A percentile compares a stretch with the other conserved stretches of the same genome.
phyloP scores from a whole-genome alignment of 768 basidiomycete species.

The Megacollybia marginata region DNA sequence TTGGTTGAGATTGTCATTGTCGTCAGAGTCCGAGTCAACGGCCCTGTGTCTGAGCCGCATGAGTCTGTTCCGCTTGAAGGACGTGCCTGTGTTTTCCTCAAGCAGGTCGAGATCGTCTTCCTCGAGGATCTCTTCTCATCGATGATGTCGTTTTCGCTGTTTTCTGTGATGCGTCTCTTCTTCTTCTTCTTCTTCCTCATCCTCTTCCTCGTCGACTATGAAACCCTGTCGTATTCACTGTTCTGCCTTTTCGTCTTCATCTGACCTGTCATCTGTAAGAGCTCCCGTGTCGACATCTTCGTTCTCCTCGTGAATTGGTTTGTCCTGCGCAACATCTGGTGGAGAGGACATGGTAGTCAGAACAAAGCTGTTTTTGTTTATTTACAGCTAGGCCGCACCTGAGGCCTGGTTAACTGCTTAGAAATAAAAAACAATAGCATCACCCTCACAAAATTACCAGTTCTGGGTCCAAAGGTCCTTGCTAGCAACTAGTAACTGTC shows the following conservation, averaged over 20 bases:
- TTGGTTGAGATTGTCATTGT: conserved; percentile 61
- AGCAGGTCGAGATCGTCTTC: conserved; percentile 89
- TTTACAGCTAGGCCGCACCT: too few species aligned
- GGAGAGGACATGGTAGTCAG: conserved; percentile 50
- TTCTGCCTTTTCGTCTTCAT: conserved; percentile 85
- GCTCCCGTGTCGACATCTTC: conserved; percentile 50
- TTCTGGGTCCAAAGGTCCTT: too few species aligned
- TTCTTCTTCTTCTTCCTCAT: conserved; percentile 77
- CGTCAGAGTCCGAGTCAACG: too few species aligned
- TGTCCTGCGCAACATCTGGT: conserved; percentile 39
- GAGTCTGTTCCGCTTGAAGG: conserved; percentile 55
- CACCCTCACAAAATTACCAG: too few species aligned
- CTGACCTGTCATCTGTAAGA: conserved; percentile 75
- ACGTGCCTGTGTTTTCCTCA: conserved; percentile 85
- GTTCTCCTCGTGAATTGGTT: conserved; percentile 58
- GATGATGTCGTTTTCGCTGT: conserved; percentile 59
- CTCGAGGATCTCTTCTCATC: conserved; percentile 67
- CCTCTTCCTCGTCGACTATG: conserved; percentile 87
- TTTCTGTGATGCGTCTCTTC: conserved; percentile 56
- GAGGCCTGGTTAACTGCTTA: too few species aligned
- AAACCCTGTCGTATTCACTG: conserved; percentile 79
- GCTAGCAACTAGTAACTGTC: too few species aligned
- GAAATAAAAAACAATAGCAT: too few species aligned
- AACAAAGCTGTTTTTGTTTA: conserved; percentile 1
- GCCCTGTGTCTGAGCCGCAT: conserved; percentile 53